Percentiles rank a stretch among this genome's conserved stretches.
These are phyloP conservation scores for Babesia divergens DNA, from an alignment of 169 alveolate genomes.

Conservation along the genomic window DNA sequence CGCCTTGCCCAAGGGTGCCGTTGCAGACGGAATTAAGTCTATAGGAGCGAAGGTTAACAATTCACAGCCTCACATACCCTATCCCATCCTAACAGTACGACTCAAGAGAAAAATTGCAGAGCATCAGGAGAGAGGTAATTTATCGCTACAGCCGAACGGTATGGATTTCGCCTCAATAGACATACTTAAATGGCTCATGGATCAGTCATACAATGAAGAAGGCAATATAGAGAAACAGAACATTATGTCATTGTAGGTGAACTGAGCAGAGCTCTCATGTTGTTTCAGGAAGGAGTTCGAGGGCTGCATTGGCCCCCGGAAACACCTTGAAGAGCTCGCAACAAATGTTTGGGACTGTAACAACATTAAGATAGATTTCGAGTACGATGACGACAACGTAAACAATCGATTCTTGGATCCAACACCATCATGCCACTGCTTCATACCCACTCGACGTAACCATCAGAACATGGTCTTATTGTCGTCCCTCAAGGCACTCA, in stretches of 20 bases:
- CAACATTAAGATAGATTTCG: constrained; percentile 42
- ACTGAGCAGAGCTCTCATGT: neutral
- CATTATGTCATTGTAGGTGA: constrained; percentile 59
- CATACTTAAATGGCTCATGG: neutral
- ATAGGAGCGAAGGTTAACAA: neutral
- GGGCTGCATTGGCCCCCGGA: constrained; percentile 8
- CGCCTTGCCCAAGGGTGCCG: neutral
- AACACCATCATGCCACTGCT: constrained; percentile 44
- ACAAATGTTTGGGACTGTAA: constrained; percentile 48
- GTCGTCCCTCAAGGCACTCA: constrained; percentile 1
- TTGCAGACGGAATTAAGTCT: constrained; percentile 6
- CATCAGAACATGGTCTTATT: neutral
- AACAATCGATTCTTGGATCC: constrained; percentile 40
- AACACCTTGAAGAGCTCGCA: constrained; percentile 1
- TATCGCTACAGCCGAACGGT: neutral
- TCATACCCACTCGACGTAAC: neutral
- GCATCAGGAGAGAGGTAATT: constrained; percentile 6
- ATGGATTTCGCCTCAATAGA: constrained; percentile 3
- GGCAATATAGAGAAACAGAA: neutral
- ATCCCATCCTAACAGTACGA: neutral
- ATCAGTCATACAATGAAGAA: neutral
- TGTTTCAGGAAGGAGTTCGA: constrained; percentile 27
- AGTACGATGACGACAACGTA: constrained; percentile 24
- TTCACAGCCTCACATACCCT: neutral
- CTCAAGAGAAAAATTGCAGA: neutral